Evolutionary conservation across 1,139 yeast species (phyloP).

Genomic region (Kurtzmaniella natalensis): DNA sequence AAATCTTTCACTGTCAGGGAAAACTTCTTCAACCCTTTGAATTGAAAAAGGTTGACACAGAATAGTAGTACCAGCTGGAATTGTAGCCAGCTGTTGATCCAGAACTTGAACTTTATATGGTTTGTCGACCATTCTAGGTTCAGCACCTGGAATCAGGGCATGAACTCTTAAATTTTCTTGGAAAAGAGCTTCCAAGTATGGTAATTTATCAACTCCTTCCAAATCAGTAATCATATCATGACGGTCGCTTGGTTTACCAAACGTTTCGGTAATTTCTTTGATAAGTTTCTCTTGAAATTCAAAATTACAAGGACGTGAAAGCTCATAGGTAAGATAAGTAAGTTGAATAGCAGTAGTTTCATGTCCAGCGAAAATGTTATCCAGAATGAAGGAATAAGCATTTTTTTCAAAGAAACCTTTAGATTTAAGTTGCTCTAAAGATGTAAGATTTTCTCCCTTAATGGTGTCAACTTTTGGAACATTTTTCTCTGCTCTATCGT

Average conservation of each 20-base stretch:
- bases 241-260: slow-evolving; percentile 26
- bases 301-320: slow-evolving; percentile 47
- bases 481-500: slow-evolving; percentile 32
- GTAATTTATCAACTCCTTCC: slow-evolving; percentile 45
- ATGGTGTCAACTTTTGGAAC: slow-evolving; percentile 17
- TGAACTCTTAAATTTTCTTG: slow-evolving; percentile 59
- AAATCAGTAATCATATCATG: slow-evolving; percentile 26
- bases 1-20: slow-evolving; percentile 48
- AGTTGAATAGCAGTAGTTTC: slow-evolving; percentile 71
- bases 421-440: slow-evolving; percentile 32
- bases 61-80: slow-evolving; percentile 56
- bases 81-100: slow-evolving; percentile 16
- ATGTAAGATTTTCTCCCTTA: slow-evolving; percentile 20
- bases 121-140: slow-evolving; percentile 51
- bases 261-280: slow-evolving; percentile 34
- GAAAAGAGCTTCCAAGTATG: slow-evolving; percentile 53
- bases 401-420: slow-evolving; percentile 27
- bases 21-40: slow-evolving; percentile 49
- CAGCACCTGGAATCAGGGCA: slow-evolving; percentile 73
- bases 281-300: slow-evolving; percentile 39
- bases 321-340: slow-evolving; percentile 55
- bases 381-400: slow-evolving; percentile 40
- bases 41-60: slow-evolving; percentile 65
- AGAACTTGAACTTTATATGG: slow-evolving; percentile 19
- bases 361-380: slow-evolving; percentile 61